Evolutionary conservation across 495 filamentous ascomycete species (phyloP).

Genomic region (Pseudevernia furfuracea): DNA sequence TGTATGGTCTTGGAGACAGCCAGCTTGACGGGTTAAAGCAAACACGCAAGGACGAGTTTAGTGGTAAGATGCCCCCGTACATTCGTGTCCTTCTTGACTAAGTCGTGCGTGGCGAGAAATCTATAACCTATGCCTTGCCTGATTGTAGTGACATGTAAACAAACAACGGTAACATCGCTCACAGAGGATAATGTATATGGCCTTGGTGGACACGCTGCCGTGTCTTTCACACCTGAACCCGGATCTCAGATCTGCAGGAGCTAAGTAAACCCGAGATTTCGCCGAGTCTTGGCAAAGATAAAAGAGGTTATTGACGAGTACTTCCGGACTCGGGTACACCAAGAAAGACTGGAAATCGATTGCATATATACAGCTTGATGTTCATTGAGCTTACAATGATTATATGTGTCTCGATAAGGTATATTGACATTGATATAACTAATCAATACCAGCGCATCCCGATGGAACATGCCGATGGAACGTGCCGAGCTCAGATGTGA

Average conservation of each 20-base stretch:
- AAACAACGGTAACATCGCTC: neutral
- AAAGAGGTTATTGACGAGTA: no score
- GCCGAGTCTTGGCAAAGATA: no score
- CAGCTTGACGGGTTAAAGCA: slow-evolving; percentile 19
- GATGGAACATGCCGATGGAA: no score
- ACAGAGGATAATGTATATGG: neutral
- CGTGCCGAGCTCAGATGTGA: no score
- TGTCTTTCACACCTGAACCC: neutral
- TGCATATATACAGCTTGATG: no score
- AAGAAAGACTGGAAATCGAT: no score
- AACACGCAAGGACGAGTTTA: neutral
- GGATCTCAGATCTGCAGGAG: neutral
- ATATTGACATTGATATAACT: no score
- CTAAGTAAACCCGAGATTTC: neutral
- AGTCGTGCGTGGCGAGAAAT: neutral
- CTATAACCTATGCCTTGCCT: neutral
- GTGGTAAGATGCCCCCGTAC: neutral
- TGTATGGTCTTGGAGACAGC: slow-evolving; percentile 31
- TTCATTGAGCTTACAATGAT: no score
- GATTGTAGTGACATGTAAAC: no score
- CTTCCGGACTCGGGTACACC: no score
- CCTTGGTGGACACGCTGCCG: neutral
- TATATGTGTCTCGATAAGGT: no score
- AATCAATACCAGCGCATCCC: no score
- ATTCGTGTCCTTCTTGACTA: neutral